phyloP scores from a whole-genome alignment of 768 basidiomycete genomes.

The Phlegmacium glaucopus region DNA sequence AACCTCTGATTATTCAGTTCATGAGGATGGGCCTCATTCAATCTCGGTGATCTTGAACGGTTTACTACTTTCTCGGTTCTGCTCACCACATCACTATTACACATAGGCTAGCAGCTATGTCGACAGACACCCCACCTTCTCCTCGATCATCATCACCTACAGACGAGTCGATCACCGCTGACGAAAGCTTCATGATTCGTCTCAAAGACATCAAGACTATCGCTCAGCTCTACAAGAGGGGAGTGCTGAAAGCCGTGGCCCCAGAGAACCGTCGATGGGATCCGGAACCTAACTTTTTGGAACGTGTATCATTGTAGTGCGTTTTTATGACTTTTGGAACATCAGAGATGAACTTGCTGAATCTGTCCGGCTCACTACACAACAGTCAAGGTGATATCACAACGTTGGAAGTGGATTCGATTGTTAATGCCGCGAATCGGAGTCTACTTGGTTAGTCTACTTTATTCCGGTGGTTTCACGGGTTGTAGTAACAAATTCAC shows the following conservation, averaged over 20 bases:
- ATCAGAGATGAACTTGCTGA: constrained; percentile 1
- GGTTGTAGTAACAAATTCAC: background rate
- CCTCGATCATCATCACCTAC: constrained; percentile 6
- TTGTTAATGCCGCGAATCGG: constrained; percentile 83
- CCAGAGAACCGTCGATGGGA: constrained; percentile 33
- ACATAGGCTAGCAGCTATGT: constrained; percentile 6
- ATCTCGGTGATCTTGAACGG: background rate
- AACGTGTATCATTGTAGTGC: constrained; percentile 68
- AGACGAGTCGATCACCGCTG: constrained; percentile 11
- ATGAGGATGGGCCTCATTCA: constrained; percentile 1
- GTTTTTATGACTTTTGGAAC: constrained; percentile 20
- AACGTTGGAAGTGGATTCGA: constrained; percentile 60
- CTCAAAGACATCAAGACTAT: constrained; percentile 56
- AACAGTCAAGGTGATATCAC: constrained; percentile 80
- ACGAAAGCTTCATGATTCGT: constrained; percentile 9
- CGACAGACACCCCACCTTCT: constrained; percentile 6
- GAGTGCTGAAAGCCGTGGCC: constrained; percentile 32
- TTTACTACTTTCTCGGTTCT: background rate
- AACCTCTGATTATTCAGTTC: background rate
- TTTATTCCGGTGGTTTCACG: background rate
- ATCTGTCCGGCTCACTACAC: background rate
- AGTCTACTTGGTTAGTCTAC: constrained; percentile 57
- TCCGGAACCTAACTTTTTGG: constrained; percentile 37
- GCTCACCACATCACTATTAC: background rate
- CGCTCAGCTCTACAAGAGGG: constrained; percentile 45